Evolutionary conservation across 352 stramenopile species (phyloP).

Genomic region (Globisporangium acanthophoron): DNA sequence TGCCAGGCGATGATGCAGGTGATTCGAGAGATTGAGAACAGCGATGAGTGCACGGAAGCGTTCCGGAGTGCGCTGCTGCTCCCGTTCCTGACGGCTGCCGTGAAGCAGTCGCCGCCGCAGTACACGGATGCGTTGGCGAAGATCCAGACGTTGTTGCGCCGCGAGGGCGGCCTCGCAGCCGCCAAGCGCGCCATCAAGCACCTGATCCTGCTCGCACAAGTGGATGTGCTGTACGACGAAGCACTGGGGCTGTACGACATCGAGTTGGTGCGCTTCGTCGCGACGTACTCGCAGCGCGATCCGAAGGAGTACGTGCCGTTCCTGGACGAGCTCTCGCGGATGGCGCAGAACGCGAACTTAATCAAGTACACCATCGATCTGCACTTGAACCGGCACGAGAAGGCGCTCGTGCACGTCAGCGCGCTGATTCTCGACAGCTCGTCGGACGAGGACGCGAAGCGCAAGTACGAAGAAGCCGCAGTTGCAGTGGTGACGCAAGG

Average conservation of each 20-base stretch:
- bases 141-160: constrained; percentile 23
- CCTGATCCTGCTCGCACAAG: constrained; percentile 62
- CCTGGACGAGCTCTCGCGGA: constrained; percentile 39
- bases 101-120: constrained; percentile 59
- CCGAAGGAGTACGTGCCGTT: constrained; percentile 69
- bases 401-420: constrained; percentile 43
- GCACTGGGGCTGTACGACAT: constrained; percentile 67
- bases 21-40: constrained; percentile 26
- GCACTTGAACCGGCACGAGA: constrained; percentile 34
- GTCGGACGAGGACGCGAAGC: constrained; percentile 7
- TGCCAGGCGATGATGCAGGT: constrained; percentile 39
- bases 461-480: constrained; percentile 25
- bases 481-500: constrained; percentile 37
- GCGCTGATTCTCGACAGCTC: constrained; percentile 16
- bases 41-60: constrained; percentile 12
- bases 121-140: constrained; percentile 35
- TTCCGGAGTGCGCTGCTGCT: constrained; percentile 35
- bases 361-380: constrained; percentile 61
- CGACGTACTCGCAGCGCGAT: constrained; percentile 58
- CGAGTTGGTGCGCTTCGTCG: constrained; percentile 49
- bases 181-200: constrained; percentile 66
- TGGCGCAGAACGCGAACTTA: constrained; percentile 21
- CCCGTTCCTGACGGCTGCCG: constrained; percentile 54
- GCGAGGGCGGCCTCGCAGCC: constrained; percentile 2
- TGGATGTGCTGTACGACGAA: constrained; percentile 61